Base-by-base conservation (phyloP, 768 basidiomycete genomes). In the Tricholoma bakamatsutake region DNA sequence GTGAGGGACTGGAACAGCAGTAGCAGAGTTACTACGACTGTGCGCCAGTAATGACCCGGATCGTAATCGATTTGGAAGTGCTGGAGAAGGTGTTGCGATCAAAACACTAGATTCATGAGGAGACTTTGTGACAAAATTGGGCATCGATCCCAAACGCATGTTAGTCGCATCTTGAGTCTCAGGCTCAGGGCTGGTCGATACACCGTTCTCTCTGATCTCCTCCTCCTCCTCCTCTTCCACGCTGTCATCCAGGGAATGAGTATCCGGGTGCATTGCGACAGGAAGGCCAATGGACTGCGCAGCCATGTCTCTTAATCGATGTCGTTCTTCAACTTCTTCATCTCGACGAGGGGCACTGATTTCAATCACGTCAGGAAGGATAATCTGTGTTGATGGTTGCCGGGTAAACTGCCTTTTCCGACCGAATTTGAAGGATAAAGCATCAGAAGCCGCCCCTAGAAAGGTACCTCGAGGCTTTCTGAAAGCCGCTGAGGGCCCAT, bases 251-350 rank as follows among this genome's bases (percentile, higher is more conserved):
- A 66, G 64, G 10, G 72, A 73, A 58, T 66, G 69, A 4, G 70
- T 59, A 33, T 73, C 70, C 24, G 71, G 66, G 24, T 78, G 75
- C n/a, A 78, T 63, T 43, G 82, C 72, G 33, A 76, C 77, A 9
- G 81, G 79, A 54, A 90, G 73, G 5, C 90, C 90, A 47, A 92
- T 83, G 11, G 85, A 81, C 62, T 88, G 84, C 0, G 89, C 90
- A 15, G 90, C 90, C 37, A 80, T 83, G 53, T 87, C 85, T 31
- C 88, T 75, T 31, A 92, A 71, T n/a, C 87, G 80, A 59, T 87
- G 81, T 9, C 90, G 80, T 62, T 91, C 89, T 63, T 85, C 84
- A 48, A 80, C 76, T 62, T 91, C 89, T 45, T 75, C 79, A 59
- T 87, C 82, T 47, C 75, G 71, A 46, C 70, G 70, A 40, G 69